Evolutionary conservation across 257 asterid genomes (phyloP).

Genomic region (Avicennia marina): DNA sequence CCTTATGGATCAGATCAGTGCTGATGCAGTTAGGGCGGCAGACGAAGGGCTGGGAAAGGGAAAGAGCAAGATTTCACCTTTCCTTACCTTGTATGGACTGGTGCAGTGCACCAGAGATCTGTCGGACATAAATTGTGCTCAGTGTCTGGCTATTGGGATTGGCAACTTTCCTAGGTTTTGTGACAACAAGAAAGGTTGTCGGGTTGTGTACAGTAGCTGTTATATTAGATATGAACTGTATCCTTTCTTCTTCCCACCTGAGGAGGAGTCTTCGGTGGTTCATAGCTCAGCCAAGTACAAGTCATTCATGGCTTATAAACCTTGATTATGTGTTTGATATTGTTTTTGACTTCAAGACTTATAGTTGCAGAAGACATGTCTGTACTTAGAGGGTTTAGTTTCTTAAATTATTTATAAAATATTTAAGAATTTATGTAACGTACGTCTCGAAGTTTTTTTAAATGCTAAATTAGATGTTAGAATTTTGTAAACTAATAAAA

Average conservation of each 20-base stretch:
- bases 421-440: too few relatives aligned
- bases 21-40: slow-evolving; percentile 36
- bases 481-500: too few relatives aligned
- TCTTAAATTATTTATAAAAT: too few relatives aligned
- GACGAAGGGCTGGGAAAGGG: slow-evolving; percentile 54
- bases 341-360: too few relatives aligned
- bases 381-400: too few relatives aligned
- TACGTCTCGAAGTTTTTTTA: too few relatives aligned
- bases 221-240: slow-evolving; percentile 58
- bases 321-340: too few relatives aligned
- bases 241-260: slow-evolving; percentile 67
- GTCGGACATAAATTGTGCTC: too few relatives aligned
- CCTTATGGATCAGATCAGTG: slow-evolving; percentile 27
- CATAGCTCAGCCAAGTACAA: not conserved
- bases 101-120: slow-evolving; percentile 73
- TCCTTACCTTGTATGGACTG: slow-evolving; percentile 42
- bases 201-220: slow-evolving; percentile 53
- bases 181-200: slow-evolving; percentile 47
- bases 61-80: slow-evolving; percentile 31
- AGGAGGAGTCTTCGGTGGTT: slow-evolving; percentile 15
- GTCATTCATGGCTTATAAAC: slow-evolving; percentile 5
- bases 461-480: too few relatives aligned
- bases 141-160: slow-evolving; percentile 53
- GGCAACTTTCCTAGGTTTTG: slow-evolving; percentile 34
- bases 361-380: too few relatives aligned